Percentiles rank a stretch among this genome's conserved stretches.
Conservation (phyloP, 2,329 filamentous ascomycete species). For the Sarocladium kiliense region DNA sequence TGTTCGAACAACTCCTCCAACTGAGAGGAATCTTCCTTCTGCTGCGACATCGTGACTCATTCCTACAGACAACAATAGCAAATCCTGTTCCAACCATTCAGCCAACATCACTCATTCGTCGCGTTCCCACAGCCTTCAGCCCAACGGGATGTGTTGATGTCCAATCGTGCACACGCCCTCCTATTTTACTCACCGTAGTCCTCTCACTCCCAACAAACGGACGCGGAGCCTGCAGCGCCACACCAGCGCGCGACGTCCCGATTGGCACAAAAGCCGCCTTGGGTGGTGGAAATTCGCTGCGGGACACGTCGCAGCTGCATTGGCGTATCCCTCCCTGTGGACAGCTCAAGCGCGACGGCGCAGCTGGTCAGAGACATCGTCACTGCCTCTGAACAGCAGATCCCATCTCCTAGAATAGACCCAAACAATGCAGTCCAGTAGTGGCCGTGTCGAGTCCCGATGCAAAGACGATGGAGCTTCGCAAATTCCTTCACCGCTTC, state of each 20-base stretch:
- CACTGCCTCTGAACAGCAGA: not conserved
- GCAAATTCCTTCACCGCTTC: not conserved
- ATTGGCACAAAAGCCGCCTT: conserved; percentile 18
- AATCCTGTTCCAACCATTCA: not conserved
- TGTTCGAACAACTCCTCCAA: no score
- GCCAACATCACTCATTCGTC: not conserved
- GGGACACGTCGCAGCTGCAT: conserved; percentile 9
- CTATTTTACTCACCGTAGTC: not conserved
- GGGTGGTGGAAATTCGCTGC: not conserved
- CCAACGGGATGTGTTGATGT: conserved; percentile 25
- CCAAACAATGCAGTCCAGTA: not conserved
- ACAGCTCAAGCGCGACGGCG: not conserved
- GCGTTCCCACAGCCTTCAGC: conserved; percentile 1
- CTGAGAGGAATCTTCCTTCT: not conserved
- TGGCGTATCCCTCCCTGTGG: not conserved
- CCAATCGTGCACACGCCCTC: conserved; percentile 21
- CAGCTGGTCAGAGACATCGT: not conserved
- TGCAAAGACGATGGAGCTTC: not conserved
- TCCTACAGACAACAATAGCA: not conserved
- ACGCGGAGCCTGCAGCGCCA: conserved; percentile 3
- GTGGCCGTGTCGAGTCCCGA: not conserved
- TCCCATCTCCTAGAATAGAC: not conserved
- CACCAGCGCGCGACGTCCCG: conserved; percentile 15
- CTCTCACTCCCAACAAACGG: not conserved
- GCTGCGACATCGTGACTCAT: conserved; percentile 2